Percentiles rank a stretch among this genome's conserved stretches.
Evolutionary conservation across 257 asterid species (phyloP).

Genomic region (Lycium barbarum): DNA sequence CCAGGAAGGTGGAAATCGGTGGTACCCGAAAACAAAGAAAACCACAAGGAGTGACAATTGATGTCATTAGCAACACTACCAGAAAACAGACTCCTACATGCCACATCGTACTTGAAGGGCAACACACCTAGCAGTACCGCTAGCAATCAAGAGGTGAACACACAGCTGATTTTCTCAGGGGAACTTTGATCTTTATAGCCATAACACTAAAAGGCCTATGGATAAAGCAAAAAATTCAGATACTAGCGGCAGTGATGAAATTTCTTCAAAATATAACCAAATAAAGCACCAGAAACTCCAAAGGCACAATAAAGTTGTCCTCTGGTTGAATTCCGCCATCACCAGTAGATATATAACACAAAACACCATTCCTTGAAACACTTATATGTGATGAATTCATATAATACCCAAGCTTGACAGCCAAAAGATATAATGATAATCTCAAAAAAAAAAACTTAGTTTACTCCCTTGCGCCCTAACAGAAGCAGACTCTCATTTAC

Average conservation of each 20-base stretch:
- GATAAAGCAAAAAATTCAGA: neutral
- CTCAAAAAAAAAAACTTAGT: neutral
- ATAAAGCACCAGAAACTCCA: neutral
- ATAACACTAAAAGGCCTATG: neutral
- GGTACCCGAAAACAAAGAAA: neutral
- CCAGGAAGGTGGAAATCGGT: neutral
- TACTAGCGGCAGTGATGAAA: neutral
- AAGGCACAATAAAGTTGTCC: slow-evolving; percentile 1
- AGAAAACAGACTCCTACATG: neutral
- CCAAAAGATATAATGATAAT: neutral
- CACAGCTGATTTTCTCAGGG: neutral
- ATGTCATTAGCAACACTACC: neutral
- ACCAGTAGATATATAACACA: slow-evolving; percentile 18
- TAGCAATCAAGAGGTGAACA: neutral
- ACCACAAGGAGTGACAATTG: neutral
- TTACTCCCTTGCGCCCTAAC: slow-evolving; percentile 19
- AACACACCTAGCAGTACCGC: neutral
- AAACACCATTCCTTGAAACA: neutral
- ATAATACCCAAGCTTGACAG: neutral
- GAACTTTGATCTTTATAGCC: neutral
- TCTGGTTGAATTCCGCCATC: neutral
- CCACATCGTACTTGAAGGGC: neutral
- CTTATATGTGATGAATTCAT: neutral
- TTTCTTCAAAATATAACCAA: slow-evolving; percentile 18
- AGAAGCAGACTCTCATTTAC: slow-evolving; percentile 15